Percentiles rank a stretch among this genome's conserved stretches.
phyloP scores from a whole-genome alignment of 2,329 filamentous ascomycete species.

The Penicillium sp. region DNA sequence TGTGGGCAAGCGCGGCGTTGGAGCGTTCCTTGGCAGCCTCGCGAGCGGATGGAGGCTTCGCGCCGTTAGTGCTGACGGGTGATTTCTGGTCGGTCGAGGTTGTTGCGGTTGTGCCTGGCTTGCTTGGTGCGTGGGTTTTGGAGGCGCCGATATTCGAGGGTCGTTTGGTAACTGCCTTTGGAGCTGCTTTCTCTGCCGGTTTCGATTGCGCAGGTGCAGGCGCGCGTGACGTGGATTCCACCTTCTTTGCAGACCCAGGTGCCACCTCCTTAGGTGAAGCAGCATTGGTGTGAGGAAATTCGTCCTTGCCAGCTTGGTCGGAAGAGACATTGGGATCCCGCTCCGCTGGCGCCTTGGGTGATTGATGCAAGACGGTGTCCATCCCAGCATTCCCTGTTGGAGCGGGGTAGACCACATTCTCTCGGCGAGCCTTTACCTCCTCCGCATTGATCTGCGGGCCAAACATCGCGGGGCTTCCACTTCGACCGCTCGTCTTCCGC shows the following conservation, averaged over 20 bases:
- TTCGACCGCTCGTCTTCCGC: constrained; percentile 37
- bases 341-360: too few species aligned
- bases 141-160: constrained; percentile 29
- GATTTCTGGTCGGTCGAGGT: constrained; percentile 19
- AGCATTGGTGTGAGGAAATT: too few species aligned
- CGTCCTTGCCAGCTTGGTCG: constrained; percentile 1
- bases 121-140: constrained; percentile 22
- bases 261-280: constrained; percentile 9
- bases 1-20: constrained; percentile 24
- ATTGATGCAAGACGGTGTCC: constrained; percentile 14
- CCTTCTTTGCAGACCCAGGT: constrained; percentile 5
- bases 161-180: constrained; percentile 28
- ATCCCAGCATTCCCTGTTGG: constrained; percentile 21
- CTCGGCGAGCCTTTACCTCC: constrained; percentile 29
- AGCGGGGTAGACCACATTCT: constrained; percentile 25
- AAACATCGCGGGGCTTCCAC: constrained; percentile 27
- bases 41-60: constrained; percentile 26
- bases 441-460: constrained; percentile 31
- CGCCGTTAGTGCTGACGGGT: constrained; percentile 9
- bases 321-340: neutral
- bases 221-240: constrained; percentile 1
- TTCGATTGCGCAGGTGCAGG: neutral
- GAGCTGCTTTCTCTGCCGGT: constrained; percentile 14
- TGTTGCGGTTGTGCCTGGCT: constrained; percentile 8
- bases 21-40: constrained; percentile 28